A percentile compares a stretch with the other conserved stretches of the same genome.
Evolutionary conservation across 148 eudicot species (phyloP).

Genomic region (Diospyros kaki): DNA sequence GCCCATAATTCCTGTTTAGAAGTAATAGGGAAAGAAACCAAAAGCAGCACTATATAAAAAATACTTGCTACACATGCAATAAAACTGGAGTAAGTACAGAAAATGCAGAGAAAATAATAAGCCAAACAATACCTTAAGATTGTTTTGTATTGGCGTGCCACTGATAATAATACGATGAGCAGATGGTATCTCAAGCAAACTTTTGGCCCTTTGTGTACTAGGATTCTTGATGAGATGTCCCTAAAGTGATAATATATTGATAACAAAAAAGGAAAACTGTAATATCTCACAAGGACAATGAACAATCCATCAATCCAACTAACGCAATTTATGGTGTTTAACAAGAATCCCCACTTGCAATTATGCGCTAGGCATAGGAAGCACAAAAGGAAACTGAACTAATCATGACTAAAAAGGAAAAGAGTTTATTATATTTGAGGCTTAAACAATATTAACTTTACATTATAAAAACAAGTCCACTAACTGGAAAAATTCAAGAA

Average conservation of each 20-base stretch:
- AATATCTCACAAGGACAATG: not conserved
- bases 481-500: not conserved
- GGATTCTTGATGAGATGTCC: conserved; percentile 99
- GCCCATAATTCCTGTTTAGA: conserved; percentile 88
- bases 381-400: not conserved
- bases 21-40: conserved; percentile 2
- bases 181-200: conserved; percentile 88
- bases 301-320: conserved; percentile 3
- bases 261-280: not conserved
- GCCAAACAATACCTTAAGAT: conserved; percentile 61
- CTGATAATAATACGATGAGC: conserved; percentile 86
- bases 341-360: not conserved
- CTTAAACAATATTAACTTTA: no score
- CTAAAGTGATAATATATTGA: conserved; percentile 28
- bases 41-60: conserved; percentile 1
- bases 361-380: not conserved
- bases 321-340: not conserved
- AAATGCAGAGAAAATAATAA: not conserved
- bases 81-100: not conserved
- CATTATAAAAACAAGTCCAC: not conserved
- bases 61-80: not conserved
- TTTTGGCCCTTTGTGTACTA: conserved; percentile 91
- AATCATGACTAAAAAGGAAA: not conserved
- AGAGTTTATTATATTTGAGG: not conserved
- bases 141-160: conserved; percentile 97